These are phyloP conservation scores for Gossypium bickii DNA, from an alignment of 345 rosid species.

Conservation along the genomic window DNA sequence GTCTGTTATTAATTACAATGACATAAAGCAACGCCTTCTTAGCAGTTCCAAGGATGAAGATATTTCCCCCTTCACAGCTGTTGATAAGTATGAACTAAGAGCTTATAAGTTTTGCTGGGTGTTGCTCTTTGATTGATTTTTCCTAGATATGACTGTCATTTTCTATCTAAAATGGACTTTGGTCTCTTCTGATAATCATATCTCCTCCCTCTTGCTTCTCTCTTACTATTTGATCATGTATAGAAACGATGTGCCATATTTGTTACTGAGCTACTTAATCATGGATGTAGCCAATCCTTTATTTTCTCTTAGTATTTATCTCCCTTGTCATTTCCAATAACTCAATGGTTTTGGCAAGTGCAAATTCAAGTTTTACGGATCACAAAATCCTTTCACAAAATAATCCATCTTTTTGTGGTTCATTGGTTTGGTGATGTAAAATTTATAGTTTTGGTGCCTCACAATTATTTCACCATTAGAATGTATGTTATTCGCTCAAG, in stretches of 20 bases:
- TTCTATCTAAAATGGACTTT: background rate
- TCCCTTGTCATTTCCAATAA: background rate
- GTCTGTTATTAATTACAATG: conserved; percentile 81
- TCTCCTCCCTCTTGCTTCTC: background rate
- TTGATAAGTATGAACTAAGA: conserved; percentile 61
- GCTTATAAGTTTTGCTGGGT: background rate
- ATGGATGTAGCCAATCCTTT: background rate
- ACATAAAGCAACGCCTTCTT: conserved; percentile 78
- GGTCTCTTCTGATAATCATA: background rate
- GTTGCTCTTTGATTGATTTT: conserved; percentile 5
- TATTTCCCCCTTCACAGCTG: conserved; percentile 95
- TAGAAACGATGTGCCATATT: background rate
- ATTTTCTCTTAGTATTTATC: background rate
- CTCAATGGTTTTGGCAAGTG: background rate
- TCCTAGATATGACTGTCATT: conserved; percentile 13
- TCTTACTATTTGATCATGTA: background rate
- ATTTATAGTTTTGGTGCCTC: background rate
- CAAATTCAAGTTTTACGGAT: background rate
- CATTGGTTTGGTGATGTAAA: background rate
- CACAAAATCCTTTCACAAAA: background rate
- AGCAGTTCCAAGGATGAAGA: conserved; percentile 95
- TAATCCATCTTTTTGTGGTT: background rate
- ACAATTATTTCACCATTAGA: background rate
- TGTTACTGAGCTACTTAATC: conserved; percentile 5
- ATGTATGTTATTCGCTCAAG: background rate